Evolutionary conservation across 2,329 filamentous ascomycete species (phyloP), one percentile per base, ranked within the genome.

Genomic region (Aureobasidium sp.): DNA sequence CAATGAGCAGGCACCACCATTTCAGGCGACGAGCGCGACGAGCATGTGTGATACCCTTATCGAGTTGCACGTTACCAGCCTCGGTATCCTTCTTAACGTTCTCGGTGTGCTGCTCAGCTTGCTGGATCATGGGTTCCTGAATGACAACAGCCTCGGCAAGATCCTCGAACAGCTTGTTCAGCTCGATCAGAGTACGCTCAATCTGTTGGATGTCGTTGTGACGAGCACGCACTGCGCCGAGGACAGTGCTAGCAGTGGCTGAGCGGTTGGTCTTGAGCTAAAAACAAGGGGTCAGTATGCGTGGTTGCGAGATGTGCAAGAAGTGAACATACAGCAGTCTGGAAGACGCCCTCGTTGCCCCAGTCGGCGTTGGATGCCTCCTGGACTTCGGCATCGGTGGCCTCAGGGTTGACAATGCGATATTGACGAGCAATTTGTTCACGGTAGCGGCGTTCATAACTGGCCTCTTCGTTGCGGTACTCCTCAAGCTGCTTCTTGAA

Each of bases 171-270:
- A 93, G 81, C 52, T 81, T 72, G 29, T 84, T 81, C 46, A 93
- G 82, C 73, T 93, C 87, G 39, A 79, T 77, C 66, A 93, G 81
- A 6, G 88, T 91, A 72, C 84, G 81, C 75, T 93, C 89, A 68
- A 94, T 93, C 74, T 84, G 85, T 76, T 90, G 84, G 66, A 93
- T 86, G 76, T 93, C 90, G 72, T 89, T 90, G 79, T 93, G 90
- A 62, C 90, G 88, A 41, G 88, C 89, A 67, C 88, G 87, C 43
- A 93, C 90, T 66, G 88, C 87, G 66, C 88, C 88, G 55, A 93
- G 84, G 8, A 91, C 85, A 17, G 86, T 86, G 56, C 81, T 84
- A 46, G 88, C 89, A 71, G 90, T 87, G 62, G 87, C 87, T 48
- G 84, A 84, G 66, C 87, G 87, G 79, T 90, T 92, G 69, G 82